These are phyloP conservation scores for Wickerhamiella kurtzmanii DNA, from an alignment of 805 yeast species.

Conservation along the genomic window DNA sequence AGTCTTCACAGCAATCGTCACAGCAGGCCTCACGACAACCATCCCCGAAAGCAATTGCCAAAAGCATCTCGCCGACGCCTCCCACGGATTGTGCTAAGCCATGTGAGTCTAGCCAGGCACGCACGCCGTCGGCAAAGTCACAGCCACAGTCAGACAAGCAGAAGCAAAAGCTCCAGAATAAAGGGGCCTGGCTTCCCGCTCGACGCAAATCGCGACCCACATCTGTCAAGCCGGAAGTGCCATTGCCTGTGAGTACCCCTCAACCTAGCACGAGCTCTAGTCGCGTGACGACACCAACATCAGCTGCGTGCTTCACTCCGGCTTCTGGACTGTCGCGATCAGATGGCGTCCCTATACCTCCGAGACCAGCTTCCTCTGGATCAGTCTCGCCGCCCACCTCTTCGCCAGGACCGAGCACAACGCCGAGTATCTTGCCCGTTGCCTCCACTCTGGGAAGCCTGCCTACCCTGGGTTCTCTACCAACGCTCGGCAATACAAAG, in stretches of 20 bases:
- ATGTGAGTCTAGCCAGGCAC: conserved; percentile 2
- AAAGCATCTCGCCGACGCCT: conserved; percentile 1
- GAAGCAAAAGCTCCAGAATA: too few relatives aligned
- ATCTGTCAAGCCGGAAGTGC: neutral
- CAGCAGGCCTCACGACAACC: neutral
- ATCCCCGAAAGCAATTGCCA: conserved; percentile 2
- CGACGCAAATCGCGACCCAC: conserved; percentile 1
- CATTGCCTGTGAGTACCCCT: neutral
- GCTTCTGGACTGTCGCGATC: neutral
- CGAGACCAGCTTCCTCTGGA: neutral
- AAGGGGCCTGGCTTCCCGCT: neutral
- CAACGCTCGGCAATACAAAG: neutral
- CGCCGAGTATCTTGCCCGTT: neutral
- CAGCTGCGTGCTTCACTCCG: too few relatives aligned
- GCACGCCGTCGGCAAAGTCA: neutral
- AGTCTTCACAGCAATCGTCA: too few relatives aligned
- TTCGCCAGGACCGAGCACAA: conserved; percentile 2
- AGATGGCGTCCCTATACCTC: too few relatives aligned
- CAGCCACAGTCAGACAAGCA: neutral
- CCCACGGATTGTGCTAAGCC: too few relatives aligned
- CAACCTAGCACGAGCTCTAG: too few relatives aligned
- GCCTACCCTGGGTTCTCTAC: conserved; percentile 6
- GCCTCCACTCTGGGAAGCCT: neutral
- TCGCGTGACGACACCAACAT: too few relatives aligned
- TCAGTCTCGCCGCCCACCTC: neutral